These are phyloP conservation scores for Diversispora epigaea DNA, from an alignment of 192 early-diverging fungal species.

Conservation along the genomic window DNA sequence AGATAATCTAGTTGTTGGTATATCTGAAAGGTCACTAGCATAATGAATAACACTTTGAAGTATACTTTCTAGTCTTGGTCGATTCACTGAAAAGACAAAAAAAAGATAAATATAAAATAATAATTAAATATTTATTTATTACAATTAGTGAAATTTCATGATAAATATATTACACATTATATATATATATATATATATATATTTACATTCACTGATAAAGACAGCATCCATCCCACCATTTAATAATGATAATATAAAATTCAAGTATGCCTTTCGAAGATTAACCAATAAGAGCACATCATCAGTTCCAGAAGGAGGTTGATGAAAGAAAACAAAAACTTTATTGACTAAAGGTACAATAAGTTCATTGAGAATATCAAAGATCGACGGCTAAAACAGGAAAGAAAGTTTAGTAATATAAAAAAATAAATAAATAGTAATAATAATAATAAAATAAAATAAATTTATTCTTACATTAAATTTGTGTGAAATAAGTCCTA, in stretches of 20 bases:
- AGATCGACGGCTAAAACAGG: constrained; percentile 58
- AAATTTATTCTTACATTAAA: constrained; percentile 69
- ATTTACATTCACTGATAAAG: constrained; percentile 70
- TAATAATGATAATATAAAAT: constrained; percentile 77
- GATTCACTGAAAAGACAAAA: constrained; percentile 50
- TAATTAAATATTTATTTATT: no score
- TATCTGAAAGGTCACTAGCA: constrained; percentile 62
- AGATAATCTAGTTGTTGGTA: constrained; percentile 61
- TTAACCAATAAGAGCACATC: constrained; percentile 75
- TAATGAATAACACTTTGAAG: constrained; percentile 68
- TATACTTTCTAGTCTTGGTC: constrained; percentile 57
- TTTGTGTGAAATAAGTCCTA: constrained; percentile 83
- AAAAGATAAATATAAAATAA: no score
- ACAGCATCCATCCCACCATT: constrained; percentile 76
- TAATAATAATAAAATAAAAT: no score
- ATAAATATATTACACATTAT: no score
- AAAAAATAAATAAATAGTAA: no score
- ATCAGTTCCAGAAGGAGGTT: constrained; percentile 83
- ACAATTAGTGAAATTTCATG: no score
- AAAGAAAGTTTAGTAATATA: no score
- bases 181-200: background rate
- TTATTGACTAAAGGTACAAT: constrained; percentile 77
- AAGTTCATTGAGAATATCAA: constrained; percentile 70
- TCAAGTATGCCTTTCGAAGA: constrained; percentile 80
- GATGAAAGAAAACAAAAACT: constrained; percentile 83